A percentile compares a stretch with the other conserved stretches of the same genome.
These are phyloP conservation scores for Betula pendula DNA, from an alignment of 306 rosid genomes.

Conservation along the genomic window DNA sequence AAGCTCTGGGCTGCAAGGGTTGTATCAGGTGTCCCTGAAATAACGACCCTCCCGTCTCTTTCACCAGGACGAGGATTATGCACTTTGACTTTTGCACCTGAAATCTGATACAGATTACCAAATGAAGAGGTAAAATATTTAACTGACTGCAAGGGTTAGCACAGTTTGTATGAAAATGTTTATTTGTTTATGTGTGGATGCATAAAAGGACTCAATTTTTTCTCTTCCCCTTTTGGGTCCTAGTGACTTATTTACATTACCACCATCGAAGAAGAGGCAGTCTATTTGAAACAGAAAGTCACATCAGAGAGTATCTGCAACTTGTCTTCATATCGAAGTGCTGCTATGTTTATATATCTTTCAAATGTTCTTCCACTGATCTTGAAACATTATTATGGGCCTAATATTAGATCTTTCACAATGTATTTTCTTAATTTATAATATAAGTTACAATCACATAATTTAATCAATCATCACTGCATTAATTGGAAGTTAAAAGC, in stretches of 20 bases:
- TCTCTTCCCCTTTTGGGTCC: neutral
- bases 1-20: constrained; percentile 64
- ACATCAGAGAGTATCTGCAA: neutral
- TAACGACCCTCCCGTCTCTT: constrained; percentile 56
- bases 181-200: neutral
- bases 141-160: neutral
- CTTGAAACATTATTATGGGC: neutral
- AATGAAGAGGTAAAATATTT: neutral
- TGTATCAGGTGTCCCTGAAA: constrained; percentile 74
- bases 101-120: constrained; percentile 51
- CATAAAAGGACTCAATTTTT: neutral
- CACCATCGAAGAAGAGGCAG: neutral
- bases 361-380: neutral
- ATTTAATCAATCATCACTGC: neutral
- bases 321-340: neutral
- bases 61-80: constrained; percentile 52
- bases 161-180: neutral
- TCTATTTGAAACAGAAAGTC: neutral
- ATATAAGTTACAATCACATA: neutral
- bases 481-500: neutral
- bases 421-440: neutral
- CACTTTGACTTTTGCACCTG: constrained; percentile 62
- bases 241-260: neutral
- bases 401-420: too few relatives aligned
- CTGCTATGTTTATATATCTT: neutral